Evolutionary conservation across 805 yeast genomes (phyloP).

Genomic region (Saccharomyces paradoxus): DNA sequence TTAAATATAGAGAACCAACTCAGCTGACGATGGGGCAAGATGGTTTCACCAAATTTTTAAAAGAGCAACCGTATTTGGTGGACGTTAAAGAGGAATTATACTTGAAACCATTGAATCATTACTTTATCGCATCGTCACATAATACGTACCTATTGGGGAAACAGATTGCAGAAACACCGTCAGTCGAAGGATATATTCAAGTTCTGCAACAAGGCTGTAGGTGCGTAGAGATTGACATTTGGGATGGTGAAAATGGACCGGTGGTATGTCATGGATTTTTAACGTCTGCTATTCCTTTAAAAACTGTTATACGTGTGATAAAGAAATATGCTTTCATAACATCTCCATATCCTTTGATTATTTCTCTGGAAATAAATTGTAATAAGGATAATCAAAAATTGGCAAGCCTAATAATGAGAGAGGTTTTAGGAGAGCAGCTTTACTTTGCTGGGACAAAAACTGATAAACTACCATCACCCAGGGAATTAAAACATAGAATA

Average conservation of each 20-base stretch:
- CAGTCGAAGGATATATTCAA: conserved; percentile 81
- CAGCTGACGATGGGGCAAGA: conserved; percentile 15
- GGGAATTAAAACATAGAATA: conserved; percentile 58
- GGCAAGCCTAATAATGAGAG: conserved; percentile 45
- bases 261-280: conserved; percentile 88
- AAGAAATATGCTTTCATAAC: conserved; percentile 83
- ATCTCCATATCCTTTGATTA: conserved; percentile 74
- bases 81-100: conserved; percentile 31
- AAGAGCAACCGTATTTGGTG: conserved; percentile 24
- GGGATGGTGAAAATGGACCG: conserved; percentile 84
- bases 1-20: conserved; percentile 28
- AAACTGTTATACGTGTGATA: conserved; percentile 62
- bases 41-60: conserved; percentile 26
- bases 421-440: conserved; percentile 52
- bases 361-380: conserved; percentile 84
- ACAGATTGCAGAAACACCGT: conserved; percentile 79
- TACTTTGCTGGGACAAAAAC: conserved; percentile 23
- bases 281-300: conserved; percentile 62
- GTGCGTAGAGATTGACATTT: conserved; percentile 88
- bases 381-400: conserved; percentile 55
- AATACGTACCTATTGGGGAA: conserved; percentile 86
- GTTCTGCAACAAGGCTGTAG: conserved; percentile 88
- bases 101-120: conserved; percentile 68
- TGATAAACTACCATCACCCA: conserved; percentile 58
- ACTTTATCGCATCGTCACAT: conserved; percentile 87